These are phyloP conservation scores for Candida tropicalis DNA, from an alignment of 1,139 yeast genomes.

Conservation along the genomic window DNA sequence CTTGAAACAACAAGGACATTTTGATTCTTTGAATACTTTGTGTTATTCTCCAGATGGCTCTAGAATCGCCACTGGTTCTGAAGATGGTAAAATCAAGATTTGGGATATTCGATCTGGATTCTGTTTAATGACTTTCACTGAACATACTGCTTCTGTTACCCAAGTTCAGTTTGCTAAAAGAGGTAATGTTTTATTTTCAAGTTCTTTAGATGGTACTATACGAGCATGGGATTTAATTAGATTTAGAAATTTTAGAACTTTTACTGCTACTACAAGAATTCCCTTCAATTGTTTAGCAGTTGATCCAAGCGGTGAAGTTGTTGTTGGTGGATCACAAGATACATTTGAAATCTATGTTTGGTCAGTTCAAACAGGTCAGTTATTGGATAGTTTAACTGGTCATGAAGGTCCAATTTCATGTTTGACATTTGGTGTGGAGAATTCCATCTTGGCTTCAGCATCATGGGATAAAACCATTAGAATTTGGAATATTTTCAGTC, in stretches of 20 bases:
- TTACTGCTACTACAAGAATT: slow-evolving; percentile 85
- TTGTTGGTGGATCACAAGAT: slow-evolving; percentile 93
- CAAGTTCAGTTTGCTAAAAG: slow-evolving; percentile 82
- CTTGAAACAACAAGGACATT: slow-evolving; percentile 95
- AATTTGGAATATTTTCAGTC: slow-evolving; percentile 88
- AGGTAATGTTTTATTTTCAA: slow-evolving; percentile 88
- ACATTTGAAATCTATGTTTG: slow-evolving; percentile 90
- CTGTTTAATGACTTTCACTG: slow-evolving; percentile 87
- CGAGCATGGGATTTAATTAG: slow-evolving; percentile 96
- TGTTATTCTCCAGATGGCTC: slow-evolving; percentile 96
- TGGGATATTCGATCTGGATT: slow-evolving; percentile 97
- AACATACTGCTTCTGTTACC: slow-evolving; percentile 88
- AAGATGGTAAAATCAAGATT: slow-evolving; percentile 94
- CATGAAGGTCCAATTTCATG: slow-evolving; percentile 96
- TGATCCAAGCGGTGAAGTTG: slow-evolving; percentile 96
- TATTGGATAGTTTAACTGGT: slow-evolving; percentile 84
- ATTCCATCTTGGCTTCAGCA: slow-evolving; percentile 80
- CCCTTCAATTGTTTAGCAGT: slow-evolving; percentile 91
- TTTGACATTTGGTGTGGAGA: slow-evolving; percentile 82
- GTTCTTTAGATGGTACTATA: slow-evolving; percentile 94
- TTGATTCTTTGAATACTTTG: slow-evolving; percentile 81
- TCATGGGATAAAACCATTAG: slow-evolving; percentile 97
- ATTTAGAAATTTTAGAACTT: slow-evolving; percentile 91
- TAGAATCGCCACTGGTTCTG: slow-evolving; percentile 88
- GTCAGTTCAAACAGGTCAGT: slow-evolving; percentile 96